Conservation (phyloP, 345 rosid species). For the Salix udensis region DNA sequence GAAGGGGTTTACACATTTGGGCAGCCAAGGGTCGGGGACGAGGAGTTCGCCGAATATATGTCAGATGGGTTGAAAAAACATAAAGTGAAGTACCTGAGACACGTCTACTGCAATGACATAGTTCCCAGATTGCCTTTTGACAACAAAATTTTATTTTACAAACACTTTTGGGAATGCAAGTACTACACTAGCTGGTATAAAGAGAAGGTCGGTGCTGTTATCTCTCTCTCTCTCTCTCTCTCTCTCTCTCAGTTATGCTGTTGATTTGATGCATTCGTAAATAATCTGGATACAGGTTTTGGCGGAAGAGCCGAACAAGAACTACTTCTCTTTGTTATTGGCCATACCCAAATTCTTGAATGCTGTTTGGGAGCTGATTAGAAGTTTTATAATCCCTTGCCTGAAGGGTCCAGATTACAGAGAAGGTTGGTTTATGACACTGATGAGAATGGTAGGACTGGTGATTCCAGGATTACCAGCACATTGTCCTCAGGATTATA, state of each 20-base stretch:
- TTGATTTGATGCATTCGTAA: no score
- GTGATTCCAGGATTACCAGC: constrained; percentile 34
- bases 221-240: neutral
- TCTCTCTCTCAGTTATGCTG: no score
- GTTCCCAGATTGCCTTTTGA: constrained; percentile 58
- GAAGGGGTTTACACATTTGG: constrained; percentile 59
- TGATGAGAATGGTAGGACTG: constrained; percentile 27
- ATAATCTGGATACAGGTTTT: constrained; percentile 22
- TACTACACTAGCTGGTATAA: constrained; percentile 40
- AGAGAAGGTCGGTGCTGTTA: constrained; percentile 14
- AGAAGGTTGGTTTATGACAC: constrained; percentile 35
- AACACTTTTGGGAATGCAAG: constrained; percentile 43
- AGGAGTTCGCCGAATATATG: constrained; percentile 41
- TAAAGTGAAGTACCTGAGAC: constrained; percentile 39
- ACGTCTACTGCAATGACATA: constrained; percentile 45
- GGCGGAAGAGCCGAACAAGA: constrained; percentile 37
- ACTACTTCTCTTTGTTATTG: constrained; percentile 34
- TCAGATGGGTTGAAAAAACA: constrained; percentile 20
- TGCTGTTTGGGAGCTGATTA: constrained; percentile 44
- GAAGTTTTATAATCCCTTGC: constrained; percentile 32
- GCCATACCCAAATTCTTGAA: constrained; percentile 23
- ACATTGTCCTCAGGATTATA: constrained; percentile 38
- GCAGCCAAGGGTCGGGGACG: constrained; percentile 57
- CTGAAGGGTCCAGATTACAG: constrained; percentile 34
- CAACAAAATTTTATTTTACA: constrained; percentile 38